Evolutionary conservation across 352 stramenopile genomes (phyloP).

Genomic region (Phytophthora sp.): DNA sequence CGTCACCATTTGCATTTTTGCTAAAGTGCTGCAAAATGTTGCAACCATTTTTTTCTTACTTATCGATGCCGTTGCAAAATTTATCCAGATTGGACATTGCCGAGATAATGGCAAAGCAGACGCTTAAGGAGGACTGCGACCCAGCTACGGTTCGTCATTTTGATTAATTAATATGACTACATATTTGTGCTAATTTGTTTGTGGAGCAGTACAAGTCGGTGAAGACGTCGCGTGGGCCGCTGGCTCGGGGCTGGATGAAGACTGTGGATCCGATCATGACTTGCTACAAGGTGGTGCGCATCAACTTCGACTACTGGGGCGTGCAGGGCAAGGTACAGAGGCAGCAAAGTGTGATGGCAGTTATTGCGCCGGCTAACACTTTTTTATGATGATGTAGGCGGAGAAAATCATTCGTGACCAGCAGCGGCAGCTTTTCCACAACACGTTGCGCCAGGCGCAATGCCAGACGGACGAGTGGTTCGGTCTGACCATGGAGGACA

Average conservation of each 20-base stretch:
- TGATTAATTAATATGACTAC: not conserved
- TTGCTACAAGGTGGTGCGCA: constrained; percentile 86
- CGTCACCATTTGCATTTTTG: constrained; percentile 9
- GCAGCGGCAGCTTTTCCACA: constrained; percentile 85
- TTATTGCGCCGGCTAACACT: not conserved
- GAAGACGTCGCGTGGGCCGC: constrained; percentile 75
- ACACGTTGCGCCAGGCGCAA: constrained; percentile 70
- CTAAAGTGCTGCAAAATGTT: not conserved
- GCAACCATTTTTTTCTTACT: too few relatives aligned
- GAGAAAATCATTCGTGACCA: constrained; percentile 87
- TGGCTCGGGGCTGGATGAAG: constrained; percentile 70
- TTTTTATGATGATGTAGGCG: constrained; percentile 32
- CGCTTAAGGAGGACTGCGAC: constrained; percentile 74
- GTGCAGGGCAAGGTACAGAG: constrained; percentile 69
- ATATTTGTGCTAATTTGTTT: not conserved
- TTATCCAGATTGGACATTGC: constrained; percentile 72
- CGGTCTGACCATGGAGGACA: constrained; percentile 85
- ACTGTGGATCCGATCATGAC: constrained; percentile 83
- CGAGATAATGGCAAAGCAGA: constrained; percentile 76
- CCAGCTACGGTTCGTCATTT: constrained; percentile 47
- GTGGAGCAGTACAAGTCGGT: constrained; percentile 65
- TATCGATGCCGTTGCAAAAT: not conserved
- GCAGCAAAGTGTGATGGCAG: not conserved
- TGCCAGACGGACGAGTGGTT: constrained; percentile 86
- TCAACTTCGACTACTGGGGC: constrained; percentile 91